Conservation (phyloP, 768 basidiomycete species). For the Lyophyllum semitale region DNA sequence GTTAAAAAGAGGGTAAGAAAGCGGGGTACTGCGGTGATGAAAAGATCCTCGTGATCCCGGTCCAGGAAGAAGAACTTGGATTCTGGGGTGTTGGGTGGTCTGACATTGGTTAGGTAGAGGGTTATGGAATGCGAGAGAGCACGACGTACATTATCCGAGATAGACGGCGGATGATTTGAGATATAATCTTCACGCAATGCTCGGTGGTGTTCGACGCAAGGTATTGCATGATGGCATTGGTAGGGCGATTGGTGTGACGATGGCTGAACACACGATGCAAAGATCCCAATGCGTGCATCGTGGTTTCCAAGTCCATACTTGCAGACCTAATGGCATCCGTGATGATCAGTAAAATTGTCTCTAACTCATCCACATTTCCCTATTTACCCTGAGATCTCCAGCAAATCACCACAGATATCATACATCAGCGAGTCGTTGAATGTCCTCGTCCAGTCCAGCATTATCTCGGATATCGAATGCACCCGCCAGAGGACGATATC, state of each 20-base stretch:
- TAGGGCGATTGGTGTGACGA: not conserved
- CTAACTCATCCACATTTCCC: not conserved
- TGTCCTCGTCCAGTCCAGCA: slow-evolving; percentile 1
- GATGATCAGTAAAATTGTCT: not conserved
- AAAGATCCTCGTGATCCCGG: not conserved
- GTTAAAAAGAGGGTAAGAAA: slow-evolving; percentile 4
- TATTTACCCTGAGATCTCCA: slow-evolving; percentile 11
- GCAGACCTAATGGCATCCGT: not conserved
- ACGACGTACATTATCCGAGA: not conserved
- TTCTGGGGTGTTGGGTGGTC: not conserved
- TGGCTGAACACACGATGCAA: not conserved
- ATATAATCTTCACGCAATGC: slow-evolving; percentile 3
- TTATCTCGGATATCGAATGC: slow-evolving; percentile 1
- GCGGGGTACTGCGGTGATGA: not conserved
- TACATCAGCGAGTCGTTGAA: slow-evolving; percentile 6
- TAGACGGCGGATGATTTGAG: slow-evolving; percentile 1
- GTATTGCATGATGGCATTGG: slow-evolving; percentile 6
- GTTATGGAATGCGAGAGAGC: not conserved
- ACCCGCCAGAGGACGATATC: slow-evolving; percentile 4
- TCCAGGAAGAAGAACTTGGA: not conserved
- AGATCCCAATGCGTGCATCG: not conserved
- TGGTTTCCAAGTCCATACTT: slow-evolving; percentile 1
- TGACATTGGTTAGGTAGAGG: not conserved
- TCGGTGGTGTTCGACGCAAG: not conserved
- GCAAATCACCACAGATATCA: slow-evolving; percentile 9